phyloP scores from a whole-genome alignment of 768 basidiomycete genomes.

The Pleurotus pulmonarius region DNA sequence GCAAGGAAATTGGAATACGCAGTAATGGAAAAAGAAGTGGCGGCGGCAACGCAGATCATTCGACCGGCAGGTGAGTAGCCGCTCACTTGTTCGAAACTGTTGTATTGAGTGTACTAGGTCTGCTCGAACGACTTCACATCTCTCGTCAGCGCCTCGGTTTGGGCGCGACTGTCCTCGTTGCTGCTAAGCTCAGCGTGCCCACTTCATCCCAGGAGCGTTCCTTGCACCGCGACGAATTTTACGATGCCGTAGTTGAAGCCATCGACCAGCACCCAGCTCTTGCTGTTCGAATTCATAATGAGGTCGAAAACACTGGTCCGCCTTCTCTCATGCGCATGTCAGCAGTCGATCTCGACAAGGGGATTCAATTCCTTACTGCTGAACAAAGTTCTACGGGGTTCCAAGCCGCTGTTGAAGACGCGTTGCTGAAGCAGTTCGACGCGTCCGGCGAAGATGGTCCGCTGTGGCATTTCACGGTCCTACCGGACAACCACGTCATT shows the following conservation, averaged over 20 bases:
- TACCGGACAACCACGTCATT: neutral
- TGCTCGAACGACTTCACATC: slow-evolving; percentile 6
- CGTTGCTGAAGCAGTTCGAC: neutral
- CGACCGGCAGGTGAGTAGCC: slow-evolving; percentile 1
- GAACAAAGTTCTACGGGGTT: no score
- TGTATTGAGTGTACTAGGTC: neutral
- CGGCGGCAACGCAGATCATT: neutral
- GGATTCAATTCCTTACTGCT: neutral
- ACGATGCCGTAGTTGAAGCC: neutral
- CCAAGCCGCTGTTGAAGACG: neutral
- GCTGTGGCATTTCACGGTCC: slow-evolving; percentile 3
- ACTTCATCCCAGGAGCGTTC: neutral
- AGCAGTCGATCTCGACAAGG: slow-evolving; percentile 1
- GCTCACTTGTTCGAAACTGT: neutral
- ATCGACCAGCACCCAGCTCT: neutral
- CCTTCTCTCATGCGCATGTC: neutral
- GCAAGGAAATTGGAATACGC: neutral
- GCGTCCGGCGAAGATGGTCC: neutral
- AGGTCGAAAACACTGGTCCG: neutral
- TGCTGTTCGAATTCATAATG: neutral
- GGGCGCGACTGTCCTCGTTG: neutral
- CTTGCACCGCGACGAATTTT: neutral
- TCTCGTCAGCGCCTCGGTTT: neutral
- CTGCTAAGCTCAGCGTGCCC: neutral
- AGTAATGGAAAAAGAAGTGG: neutral